A percentile compares a stretch with the other conserved stretches of the same genome.
phyloP scores from a whole-genome alignment of 2,329 filamentous ascomycete species.

The Paecilomyces fulvus region DNA sequence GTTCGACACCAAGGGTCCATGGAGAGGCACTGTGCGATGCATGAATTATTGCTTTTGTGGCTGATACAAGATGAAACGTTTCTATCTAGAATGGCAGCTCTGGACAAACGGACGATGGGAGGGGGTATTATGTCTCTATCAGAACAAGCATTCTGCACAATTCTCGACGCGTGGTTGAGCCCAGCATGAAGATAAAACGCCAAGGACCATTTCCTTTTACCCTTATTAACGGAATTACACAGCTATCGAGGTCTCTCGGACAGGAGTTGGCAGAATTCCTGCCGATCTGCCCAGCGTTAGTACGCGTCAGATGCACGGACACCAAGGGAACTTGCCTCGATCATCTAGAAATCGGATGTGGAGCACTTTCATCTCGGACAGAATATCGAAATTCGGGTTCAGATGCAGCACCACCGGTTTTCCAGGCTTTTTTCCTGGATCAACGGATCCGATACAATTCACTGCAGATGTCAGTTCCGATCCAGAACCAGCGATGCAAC shows the following conservation, averaged over 20 bases:
- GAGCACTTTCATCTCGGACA: constrained; percentile 31
- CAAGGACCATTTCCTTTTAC: background rate
- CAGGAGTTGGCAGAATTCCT: constrained; percentile 17
- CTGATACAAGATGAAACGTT: background rate
- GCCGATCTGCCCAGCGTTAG: constrained; percentile 16
- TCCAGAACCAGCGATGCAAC: constrained; percentile 4
- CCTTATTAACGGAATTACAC: background rate
- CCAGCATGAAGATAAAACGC: background rate
- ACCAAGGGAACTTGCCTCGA: constrained; percentile 19
- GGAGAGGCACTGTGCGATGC: background rate
- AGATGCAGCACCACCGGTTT: constrained; percentile 29
- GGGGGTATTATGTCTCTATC: background rate
- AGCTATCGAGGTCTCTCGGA: background rate
- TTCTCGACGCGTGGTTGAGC: background rate
- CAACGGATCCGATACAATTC: constrained; percentile 30
- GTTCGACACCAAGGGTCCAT: background rate
- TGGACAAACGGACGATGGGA: background rate
- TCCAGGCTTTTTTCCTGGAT: constrained; percentile 30
- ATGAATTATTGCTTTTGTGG: too few species aligned
- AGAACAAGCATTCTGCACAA: background rate
- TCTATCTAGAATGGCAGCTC: background rate
- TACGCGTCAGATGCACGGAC: background rate
- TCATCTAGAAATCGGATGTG: constrained; percentile 33
- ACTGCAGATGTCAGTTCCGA: constrained; percentile 13
- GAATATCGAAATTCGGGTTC: constrained; percentile 32